Conservation (phyloP, 2,329 filamentous ascomycete genomes). For the Trichophyton rubrum region DNA sequence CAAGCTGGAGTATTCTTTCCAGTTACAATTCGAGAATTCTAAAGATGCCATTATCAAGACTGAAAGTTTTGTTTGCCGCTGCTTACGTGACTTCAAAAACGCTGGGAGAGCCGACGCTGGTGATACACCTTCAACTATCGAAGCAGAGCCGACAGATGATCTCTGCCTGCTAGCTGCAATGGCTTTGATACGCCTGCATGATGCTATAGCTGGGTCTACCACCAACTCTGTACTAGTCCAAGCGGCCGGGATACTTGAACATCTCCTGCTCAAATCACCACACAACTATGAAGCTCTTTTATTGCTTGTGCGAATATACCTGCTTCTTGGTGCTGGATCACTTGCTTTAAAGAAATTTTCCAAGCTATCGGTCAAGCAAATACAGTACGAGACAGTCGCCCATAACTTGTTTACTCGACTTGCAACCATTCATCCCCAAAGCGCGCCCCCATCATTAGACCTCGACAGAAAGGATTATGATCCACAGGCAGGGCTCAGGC, state of each 20-base stretch:
- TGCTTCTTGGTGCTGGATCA: slow-evolving; percentile 34
- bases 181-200: slow-evolving; percentile 25
- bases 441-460: slow-evolving; percentile 28
- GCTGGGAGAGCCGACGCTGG: slow-evolving; percentile 15
- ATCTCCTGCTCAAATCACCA: slow-evolving; percentile 30
- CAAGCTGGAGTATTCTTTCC: slow-evolving; percentile 33
- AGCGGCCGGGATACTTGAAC: slow-evolving; percentile 29
- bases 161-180: slow-evolving; percentile 33
- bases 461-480: slow-evolving; percentile 32
- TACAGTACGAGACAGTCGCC: slow-evolving; percentile 37
- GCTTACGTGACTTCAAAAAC: slow-evolving; percentile 25
- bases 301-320: slow-evolving; percentile 33
- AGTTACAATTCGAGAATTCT: slow-evolving; percentile 22
- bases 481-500: slow-evolving; percentile 29
- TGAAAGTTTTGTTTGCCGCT: slow-evolving; percentile 29
- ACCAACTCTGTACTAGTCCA: slow-evolving; percentile 21
- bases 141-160: slow-evolving; percentile 34
- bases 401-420: slow-evolving; percentile 38
- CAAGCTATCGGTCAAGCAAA: slow-evolving; percentile 36
- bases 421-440: slow-evolving; percentile 35
- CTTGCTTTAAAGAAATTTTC: slow-evolving; percentile 35
- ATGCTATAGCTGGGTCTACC: slow-evolving; percentile 14
- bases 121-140: slow-evolving; percentile 25
- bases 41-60: slow-evolving; percentile 18
- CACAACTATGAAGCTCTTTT: slow-evolving; percentile 37